Base-by-base conservation (phyloP, 2,329 filamentous ascomycete genomes). In the Aspergillus niger region DNA sequence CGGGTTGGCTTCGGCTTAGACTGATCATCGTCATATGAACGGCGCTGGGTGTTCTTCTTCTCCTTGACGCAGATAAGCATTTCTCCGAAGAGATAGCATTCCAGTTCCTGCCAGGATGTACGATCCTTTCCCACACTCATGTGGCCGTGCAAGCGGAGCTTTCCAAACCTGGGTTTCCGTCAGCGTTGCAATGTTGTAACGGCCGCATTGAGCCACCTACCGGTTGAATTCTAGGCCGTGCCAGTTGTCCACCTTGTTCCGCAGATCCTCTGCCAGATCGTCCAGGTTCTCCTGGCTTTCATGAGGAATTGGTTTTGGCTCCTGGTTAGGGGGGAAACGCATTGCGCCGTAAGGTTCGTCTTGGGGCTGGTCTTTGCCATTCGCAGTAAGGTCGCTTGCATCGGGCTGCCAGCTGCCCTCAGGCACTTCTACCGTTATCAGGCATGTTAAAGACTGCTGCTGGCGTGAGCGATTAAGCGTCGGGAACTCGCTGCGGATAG, bases 11-110 rank as follows among this genome's bases (percentile, higher is more conserved):
- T 93, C 58, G 84, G 83, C 22, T 83, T 84, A 1, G 81, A 73
- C 4, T 78, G 77, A 1, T 77, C 68, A 24, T 80, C 80, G n/a
- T 85, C 89, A 85, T 91, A 93, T 65, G 91, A 82, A 63, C 70
- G 74, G 50, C 76, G 69, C 41, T 81, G 67, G 8, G 81, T 74
- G 8, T 83, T 77, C 79, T 93, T 97, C 85, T 97, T 98, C 79
- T 98, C 95, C 78, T 98, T 99, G 63, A 99, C 92, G 73, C 95
- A 99, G 66, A 99, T 99, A 69, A 99, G 89, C 95, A 99, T 99
- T 79, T 99, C 95, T 4, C 90, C 91, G 73, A 99, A 99, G 30
- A 99, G 84, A 75, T 92, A 99, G 76, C 95, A 99, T 75, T 99
- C 93, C 58, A 99, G 80, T 75, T 98, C 95, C 80, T 99, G 95